Base-by-base conservation (phyloP, 2,329 filamentous ascomycete species). In the Colletotrichum tanaceti region DNA sequence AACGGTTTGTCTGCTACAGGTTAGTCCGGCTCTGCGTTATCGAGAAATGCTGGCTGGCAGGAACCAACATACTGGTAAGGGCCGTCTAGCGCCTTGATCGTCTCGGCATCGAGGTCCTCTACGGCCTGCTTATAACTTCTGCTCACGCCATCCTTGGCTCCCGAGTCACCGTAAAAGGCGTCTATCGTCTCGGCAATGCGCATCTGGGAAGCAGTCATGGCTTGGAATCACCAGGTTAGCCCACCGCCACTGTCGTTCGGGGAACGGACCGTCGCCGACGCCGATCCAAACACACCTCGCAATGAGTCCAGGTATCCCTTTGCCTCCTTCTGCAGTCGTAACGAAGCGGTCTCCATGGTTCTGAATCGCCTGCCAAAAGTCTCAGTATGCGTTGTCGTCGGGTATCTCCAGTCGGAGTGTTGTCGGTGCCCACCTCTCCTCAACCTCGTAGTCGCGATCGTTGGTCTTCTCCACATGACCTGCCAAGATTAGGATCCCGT, bases 121-220 rank as follows among this genome's bases (percentile, higher is more conserved):
- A 99, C 97, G 10, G 96, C 96, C 79, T 98, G 94, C 82, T 98
- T 99, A 84, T 99, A 99, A 79, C 93, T 97, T 78, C 95, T 89
- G 81, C 93, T 97, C 68, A 99, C 96, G 64, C 96, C 96, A 78
- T 99, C 97, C 75, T 90, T 93, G 58, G 96, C 94, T 59, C 97
- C 97, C 1, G 94, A 91, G 78, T 99, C 96, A 64, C 96, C 96
- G 82, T 99, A 99, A 81, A 99, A 99, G 47, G 96, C 96, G 82
- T 99, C 96, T 81, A 99, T 99, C 22, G 96, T 99, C 81, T 99
- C 96, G 72, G 96, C 96, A 79, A 99, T 98, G 77, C 95, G 91
- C 95, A 99, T 98, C 82, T 99, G 96, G 62, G 94, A 98, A 60
- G 96, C 95, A 18, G 96, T 99, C 96, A 99, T 99, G 73, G 96